Conservation (phyloP, 495 filamentous ascomycete genomes). For the Talaromyces adpressus region DNA sequence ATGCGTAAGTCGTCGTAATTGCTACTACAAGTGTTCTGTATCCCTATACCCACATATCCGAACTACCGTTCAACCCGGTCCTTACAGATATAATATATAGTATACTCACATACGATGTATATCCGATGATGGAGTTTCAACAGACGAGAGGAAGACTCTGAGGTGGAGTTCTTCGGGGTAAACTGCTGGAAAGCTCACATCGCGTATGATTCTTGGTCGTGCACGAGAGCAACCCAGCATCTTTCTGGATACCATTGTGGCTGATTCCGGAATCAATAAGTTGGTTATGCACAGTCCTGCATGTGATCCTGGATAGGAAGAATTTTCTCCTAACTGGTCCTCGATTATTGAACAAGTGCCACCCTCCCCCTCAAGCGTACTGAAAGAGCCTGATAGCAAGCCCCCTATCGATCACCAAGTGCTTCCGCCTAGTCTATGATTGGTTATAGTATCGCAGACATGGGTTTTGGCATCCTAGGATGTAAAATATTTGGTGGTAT, state of each 20-base stretch:
- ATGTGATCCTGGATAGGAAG: neutral
- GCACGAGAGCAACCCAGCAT: neutral
- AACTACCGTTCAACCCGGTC: too few species aligned
- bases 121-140: neutral
- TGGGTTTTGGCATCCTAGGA: neutral
- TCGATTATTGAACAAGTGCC: neutral
- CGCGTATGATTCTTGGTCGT: neutral
- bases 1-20: too few species aligned
- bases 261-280: neutral
- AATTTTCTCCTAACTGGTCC: neutral
- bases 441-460: neutral
- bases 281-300: neutral
- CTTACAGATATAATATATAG: too few species aligned
- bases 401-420: too few species aligned
- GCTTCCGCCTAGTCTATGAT: neutral
- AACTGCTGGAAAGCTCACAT: neutral
- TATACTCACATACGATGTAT: neutral
- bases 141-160: neutral
- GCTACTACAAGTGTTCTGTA: too few species aligned
- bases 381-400: too few species aligned
- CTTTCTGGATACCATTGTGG: conserved; percentile 1
- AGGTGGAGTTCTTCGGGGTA: neutral
- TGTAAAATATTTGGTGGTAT: neutral
- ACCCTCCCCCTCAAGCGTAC: too few species aligned
- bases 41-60: too few species aligned